A percentile compares a stretch with the other conserved stretches of the same genome.
Conservation (phyloP, 2,329 filamentous ascomycete species). For the Exophiala spinifera region DNA sequence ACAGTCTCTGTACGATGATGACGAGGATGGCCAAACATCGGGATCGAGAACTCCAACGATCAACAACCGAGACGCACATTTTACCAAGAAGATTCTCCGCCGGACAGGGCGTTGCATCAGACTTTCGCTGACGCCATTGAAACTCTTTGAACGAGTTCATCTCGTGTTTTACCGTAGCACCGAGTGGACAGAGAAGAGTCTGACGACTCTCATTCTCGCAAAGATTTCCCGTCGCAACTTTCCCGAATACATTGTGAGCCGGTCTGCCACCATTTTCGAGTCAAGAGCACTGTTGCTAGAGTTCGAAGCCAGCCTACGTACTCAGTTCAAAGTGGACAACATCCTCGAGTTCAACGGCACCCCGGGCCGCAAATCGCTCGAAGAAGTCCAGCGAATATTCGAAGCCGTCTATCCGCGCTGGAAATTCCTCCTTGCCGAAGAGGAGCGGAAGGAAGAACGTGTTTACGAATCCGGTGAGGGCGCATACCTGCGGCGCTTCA, state of each 20-base stretch:
- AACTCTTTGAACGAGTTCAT: conserved; percentile 89
- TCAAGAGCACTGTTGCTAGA: conserved; percentile 74
- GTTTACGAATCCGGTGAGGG: conserved; percentile 81
- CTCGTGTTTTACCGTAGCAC: conserved; percentile 94
- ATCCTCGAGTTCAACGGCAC: conserved; percentile 77
- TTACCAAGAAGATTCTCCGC: conserved; percentile 70
- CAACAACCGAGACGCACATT: conserved; percentile 68
- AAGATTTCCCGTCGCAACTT: conserved; percentile 87
- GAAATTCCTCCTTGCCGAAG: conserved; percentile 68
- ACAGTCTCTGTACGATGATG: conserved; percentile 28
- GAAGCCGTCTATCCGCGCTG: conserved; percentile 77
- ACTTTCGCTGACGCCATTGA: conserved; percentile 67
- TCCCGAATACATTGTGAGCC: conserved; percentile 82
- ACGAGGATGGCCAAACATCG: conserved; percentile 38
- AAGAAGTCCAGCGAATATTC: conserved; percentile 68
- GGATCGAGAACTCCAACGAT: conserved; percentile 31
- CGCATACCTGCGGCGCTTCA: conserved; percentile 83
- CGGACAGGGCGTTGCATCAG: conserved; percentile 81
- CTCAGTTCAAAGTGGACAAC: conserved; percentile 76
- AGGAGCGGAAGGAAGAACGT: conserved; percentile 71
- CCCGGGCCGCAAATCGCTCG: conserved; percentile 62
- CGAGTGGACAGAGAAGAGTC: conserved; percentile 94
- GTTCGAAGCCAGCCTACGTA: conserved; percentile 80
- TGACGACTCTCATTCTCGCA: conserved; percentile 90
- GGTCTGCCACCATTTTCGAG: conserved; percentile 83